Percentiles rank a stretch among this genome's conserved stretches.
These are phyloP conservation scores for Carex sylvatica DNA, from an alignment of 202 grass and related monocot genomes.

Conservation along the genomic window DNA sequence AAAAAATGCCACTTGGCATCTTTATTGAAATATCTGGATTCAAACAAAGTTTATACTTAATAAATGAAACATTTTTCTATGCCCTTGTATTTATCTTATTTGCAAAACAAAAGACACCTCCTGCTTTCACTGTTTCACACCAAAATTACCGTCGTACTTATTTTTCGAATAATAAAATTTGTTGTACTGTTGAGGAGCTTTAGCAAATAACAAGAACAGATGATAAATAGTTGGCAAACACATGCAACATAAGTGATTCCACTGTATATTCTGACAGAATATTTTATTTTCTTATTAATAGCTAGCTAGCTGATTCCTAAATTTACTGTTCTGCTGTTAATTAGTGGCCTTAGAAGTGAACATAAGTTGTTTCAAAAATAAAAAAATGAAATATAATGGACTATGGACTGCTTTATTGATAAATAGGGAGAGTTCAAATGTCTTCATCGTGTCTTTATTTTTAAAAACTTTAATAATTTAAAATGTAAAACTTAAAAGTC, in stretches of 20 bases:
- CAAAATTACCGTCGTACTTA: background rate
- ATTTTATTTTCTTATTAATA: background rate
- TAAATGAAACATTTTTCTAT: background rate
- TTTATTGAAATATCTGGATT: slow-evolving; percentile 1
- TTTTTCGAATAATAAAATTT: background rate
- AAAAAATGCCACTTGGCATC: slow-evolving; percentile 6
- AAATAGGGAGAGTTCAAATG: too few species aligned
- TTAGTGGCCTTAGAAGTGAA: background rate
- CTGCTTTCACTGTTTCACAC: background rate
- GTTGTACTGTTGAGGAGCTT: too few species aligned
- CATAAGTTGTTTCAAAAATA: background rate
- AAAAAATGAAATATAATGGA: background rate
- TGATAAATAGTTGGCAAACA: background rate
- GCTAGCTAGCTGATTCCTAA: background rate
- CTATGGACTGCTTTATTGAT: background rate
- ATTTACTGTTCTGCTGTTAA: background rate
- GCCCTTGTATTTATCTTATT: background rate
- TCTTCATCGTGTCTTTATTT: too few species aligned
- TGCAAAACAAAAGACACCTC: background rate
- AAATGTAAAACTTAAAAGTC: too few species aligned
- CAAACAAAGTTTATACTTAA: background rate
- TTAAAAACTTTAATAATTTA: too few species aligned
- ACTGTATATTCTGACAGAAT: background rate
- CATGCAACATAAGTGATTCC: background rate
- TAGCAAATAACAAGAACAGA: background rate